Conservation (phyloP, 2,329 filamentous ascomycete species). For the Capronia coronata region DNA sequence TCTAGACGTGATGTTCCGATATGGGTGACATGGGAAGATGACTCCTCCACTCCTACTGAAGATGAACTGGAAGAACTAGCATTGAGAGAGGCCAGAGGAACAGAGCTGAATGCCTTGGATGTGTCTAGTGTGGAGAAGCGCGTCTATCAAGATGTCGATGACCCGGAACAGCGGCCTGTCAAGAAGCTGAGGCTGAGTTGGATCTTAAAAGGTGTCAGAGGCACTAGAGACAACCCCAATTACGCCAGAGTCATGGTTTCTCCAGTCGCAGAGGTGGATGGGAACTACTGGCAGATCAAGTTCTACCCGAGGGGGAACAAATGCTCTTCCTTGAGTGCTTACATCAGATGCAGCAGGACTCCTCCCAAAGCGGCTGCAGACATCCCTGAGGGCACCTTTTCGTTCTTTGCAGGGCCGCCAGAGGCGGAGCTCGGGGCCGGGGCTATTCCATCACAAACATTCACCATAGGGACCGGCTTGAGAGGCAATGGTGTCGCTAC, state of each 20-base stretch:
- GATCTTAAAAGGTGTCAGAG: constrained; percentile 53
- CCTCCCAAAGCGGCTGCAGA: constrained; percentile 36
- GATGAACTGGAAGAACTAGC: constrained; percentile 55
- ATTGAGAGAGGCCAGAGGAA: constrained; percentile 47
- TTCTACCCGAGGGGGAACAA: constrained; percentile 58
- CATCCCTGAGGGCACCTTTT: constrained; percentile 37
- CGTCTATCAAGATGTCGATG: constrained; percentile 51
- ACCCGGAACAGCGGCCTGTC: constrained; percentile 51
- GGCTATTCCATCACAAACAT: constrained; percentile 15
- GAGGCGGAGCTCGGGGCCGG: constrained; percentile 34
- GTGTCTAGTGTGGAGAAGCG: constrained; percentile 45
- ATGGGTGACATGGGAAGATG: constrained; percentile 53
- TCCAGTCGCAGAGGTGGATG: constrained; percentile 50
- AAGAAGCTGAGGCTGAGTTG: constrained; percentile 54
- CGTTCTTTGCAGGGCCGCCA: constrained; percentile 35
- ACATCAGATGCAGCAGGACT: constrained; percentile 55
- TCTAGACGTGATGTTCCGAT: constrained; percentile 29
- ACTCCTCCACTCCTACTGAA: constrained; percentile 50
- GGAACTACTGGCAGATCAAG: constrained; percentile 60
- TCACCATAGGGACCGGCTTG: constrained; percentile 8
- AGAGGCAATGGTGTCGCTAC: constrained; percentile 6
- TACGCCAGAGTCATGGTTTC: constrained; percentile 54
- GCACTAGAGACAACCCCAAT: constrained; percentile 55
- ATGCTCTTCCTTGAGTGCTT: constrained; percentile 53
- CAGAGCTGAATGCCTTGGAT: constrained; percentile 51